Base-by-base conservation (phyloP, 306 rosid species). In the Senna tora region DNA sequence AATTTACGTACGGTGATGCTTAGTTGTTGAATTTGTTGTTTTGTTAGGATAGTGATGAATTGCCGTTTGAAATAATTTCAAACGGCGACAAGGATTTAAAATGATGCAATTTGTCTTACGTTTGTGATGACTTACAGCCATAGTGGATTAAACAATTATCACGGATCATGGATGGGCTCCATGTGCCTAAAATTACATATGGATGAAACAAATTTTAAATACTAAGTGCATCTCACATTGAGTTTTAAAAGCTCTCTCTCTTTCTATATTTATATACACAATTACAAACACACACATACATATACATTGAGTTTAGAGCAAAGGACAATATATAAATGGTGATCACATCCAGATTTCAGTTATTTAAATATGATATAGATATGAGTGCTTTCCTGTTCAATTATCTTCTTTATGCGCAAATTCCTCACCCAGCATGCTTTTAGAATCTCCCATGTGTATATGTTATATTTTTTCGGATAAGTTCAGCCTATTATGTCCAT, bases 1-100 rank as follows among this genome's bases (percentile, higher is more conserved):
- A 5, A 13, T 17, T 20, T 13, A 9, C n/a, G 46, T 41, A 41
- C 0, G 63, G 19, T 14, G 69, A 20, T 52, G 22, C 6, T 28
- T 36, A 45, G 38, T 55, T 65, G 53, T 43, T 14, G 73, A n/a
- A 19, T 65, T 66, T 55, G 56, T 43, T 63, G 45, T 19, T 59
- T 57, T 72, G 8, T 45, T 30, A 52, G 10, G 55, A 41, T 32
- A 22, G 21, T 36, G 72, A 43, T 52, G 58, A 65, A 46, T 8
- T 65, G 49, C 21, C 21, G 6, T 30, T 6, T 54, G 39, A 51
- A 43, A 28, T 20, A 43, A 56, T 75, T 25, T 17, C 56, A 42
- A 9, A 45, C 22, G 14, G 9, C 14, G 72, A 65, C 57, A 21
- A 53, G 13, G 7, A 45, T 36, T 16, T 56, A 10, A 45, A 46